Conservation (phyloP, 2,329 filamentous ascomycete genomes). For the Aspergillus sojae region DNA sequence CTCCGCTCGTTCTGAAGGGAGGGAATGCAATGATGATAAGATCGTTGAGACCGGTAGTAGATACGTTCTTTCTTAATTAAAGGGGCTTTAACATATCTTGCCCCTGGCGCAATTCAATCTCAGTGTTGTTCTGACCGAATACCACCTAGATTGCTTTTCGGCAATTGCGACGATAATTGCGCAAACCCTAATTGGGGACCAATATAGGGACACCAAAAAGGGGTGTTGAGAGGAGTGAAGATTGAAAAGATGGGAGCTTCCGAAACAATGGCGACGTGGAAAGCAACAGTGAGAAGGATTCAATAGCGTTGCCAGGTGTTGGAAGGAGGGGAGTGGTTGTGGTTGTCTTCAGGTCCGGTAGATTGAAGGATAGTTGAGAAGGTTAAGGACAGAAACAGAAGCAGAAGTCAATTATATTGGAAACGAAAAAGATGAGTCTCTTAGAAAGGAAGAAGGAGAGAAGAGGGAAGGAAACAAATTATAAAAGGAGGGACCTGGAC, state of each 20-base stretch:
- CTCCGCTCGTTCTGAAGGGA: constrained; percentile 33
- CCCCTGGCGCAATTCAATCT: constrained; percentile 19
- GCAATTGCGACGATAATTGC: constrained; percentile 4
- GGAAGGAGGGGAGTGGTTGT: constrained; percentile 13
- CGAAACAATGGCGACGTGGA: background rate
- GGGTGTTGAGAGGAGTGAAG: constrained; percentile 13
- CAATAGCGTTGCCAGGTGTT: background rate
- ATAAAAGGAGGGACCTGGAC: constrained; percentile 20
- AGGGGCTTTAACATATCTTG: constrained; percentile 28
- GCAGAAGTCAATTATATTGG: constrained; percentile 12
- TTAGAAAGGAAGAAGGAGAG: constrained; percentile 13
- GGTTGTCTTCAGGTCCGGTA: constrained; percentile 13
- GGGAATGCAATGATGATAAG: constrained; percentile 34
- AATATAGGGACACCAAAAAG: constrained; percentile 15
- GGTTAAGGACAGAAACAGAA: constrained; percentile 10
- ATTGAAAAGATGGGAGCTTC: background rate
- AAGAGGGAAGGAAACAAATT: constrained; percentile 15
- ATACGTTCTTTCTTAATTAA: constrained; percentile 20
- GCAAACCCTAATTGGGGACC: constrained; percentile 21
- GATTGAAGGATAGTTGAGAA: constrained; percentile 15
- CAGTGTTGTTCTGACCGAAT: background rate
- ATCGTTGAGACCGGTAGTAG: constrained; percentile 21
- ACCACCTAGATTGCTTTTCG: constrained; percentile 9
- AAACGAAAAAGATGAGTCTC: constrained; percentile 4
- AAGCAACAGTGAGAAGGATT: constrained; percentile 5